phyloP scores from a whole-genome alignment of 2,329 filamentous ascomycete species.

The Pyricularia pennisetigena region DNA sequence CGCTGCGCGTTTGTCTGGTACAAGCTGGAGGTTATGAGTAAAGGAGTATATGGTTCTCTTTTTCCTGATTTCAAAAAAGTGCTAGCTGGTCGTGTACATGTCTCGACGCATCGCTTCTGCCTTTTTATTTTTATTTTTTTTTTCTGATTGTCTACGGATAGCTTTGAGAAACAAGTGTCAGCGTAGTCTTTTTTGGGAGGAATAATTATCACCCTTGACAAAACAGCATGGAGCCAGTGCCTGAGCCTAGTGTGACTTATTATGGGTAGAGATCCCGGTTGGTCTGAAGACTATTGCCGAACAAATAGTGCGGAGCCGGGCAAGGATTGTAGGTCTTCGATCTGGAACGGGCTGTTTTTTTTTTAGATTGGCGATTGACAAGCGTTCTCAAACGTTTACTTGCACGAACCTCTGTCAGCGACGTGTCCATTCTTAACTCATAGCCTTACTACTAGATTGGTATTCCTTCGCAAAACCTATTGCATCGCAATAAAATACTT shows the following conservation, averaged over 20 bases:
- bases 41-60: neutral
- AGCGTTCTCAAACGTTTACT: neutral
- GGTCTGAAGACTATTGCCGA: neutral
- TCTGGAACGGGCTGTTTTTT: neutral
- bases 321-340: neutral
- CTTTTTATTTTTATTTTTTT: no score
- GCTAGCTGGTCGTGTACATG: neutral
- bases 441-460: neutral
- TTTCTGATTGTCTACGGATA: neutral
- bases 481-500: neutral
- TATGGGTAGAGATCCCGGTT: neutral
- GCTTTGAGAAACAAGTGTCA: neutral
- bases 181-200: neutral
- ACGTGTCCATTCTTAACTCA: neutral
- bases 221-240: neutral
- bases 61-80: neutral
- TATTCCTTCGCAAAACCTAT: neutral
- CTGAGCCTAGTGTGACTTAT: neutral
- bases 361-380: neutral
- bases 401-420: neutral
- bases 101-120: neutral
- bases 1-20: conserved; percentile 1
- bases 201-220: neutral
- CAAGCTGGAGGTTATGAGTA: neutral
- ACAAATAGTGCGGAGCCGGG: neutral